Base-by-base conservation (phyloP, 148 eudicot species). In the Rhododendron molle region DNA sequence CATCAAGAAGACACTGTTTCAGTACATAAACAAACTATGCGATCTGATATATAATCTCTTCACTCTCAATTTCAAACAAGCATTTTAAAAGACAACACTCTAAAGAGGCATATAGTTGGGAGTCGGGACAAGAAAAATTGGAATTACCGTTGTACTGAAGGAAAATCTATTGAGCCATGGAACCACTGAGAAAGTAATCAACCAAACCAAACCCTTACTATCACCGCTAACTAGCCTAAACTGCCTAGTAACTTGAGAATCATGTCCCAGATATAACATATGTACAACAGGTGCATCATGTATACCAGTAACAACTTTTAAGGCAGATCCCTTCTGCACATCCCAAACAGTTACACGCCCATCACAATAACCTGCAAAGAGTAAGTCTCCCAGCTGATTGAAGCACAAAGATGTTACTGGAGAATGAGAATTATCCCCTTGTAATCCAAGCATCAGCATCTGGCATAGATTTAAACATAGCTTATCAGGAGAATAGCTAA, bases 361-460 rank as follows among this genome's bases (percentile, higher is more conserved):
- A 86, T 96, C 94, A 47, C 92, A 95, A 85, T 95, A 94, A 90
- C 98, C 99, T 76, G 97, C 97, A 91, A 96, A 93, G 82, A 96
- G 94, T 58, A 95, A 76, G 89, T 96, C 99, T 56, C 98, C 99
- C 88, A 89, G 94, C 89, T 88, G 97, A 91, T 93, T 94, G 90
- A 96, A 95, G 91, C 98, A 93, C 90, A 96, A 88, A 83, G 98
- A 91, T 44, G 97, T 96, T 76, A 95, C 99, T 72, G 98, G 90
- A 62, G 88, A 91, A 88, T 86, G 90, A 91, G 95, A 89, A 77
- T 89, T 91, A 88, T 96, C 98, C 76, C 96, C 97, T 90, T 93
- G 97, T 79, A 88, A 82, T 87, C 96, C 97, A 88, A 94, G 98
- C 90, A 90, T 86, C 89, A 89, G 86, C 89, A 94, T 91, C 99